phyloP scores from a whole-genome alignment of 805 yeast genomes.

The Saccharomycopsis amapae region DNA sequence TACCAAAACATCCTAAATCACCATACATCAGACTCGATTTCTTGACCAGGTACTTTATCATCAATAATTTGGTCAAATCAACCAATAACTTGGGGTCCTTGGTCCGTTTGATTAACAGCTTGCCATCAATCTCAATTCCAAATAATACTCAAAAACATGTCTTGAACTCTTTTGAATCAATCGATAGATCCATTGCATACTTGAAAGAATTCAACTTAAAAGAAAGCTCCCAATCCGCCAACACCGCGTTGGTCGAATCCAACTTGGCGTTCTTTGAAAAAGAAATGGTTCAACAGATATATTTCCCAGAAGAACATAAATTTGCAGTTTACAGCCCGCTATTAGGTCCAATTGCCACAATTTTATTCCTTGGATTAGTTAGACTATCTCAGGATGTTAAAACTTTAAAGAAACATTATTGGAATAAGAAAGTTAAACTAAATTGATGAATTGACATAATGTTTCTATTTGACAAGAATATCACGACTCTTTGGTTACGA shows the following conservation, averaged over 20 bases:
- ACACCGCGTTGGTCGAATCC: constrained; percentile 54
- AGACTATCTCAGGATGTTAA: constrained; percentile 36
- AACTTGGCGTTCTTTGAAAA: constrained; percentile 81
- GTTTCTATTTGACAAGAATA: too few species aligned
- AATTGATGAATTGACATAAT: too few species aligned
- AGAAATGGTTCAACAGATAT: constrained; percentile 91
- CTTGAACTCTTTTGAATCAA: constrained; percentile 38
- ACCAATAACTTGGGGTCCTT: constrained; percentile 69
- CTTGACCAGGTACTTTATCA: constrained; percentile 50
- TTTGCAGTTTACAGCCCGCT: constrained; percentile 90
- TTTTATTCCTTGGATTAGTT: constrained; percentile 45
- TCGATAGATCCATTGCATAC: constrained; percentile 33
- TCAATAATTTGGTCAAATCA: constrained; percentile 53
- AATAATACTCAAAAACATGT: constrained; percentile 57
- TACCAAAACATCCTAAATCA: constrained; percentile 51
- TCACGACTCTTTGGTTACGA: too few species aligned
- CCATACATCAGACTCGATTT: constrained; percentile 60
- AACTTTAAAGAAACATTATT: constrained; percentile 4
- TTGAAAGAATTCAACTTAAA: constrained; percentile 31
- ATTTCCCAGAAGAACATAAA: constrained; percentile 93
- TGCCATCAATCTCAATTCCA: constrained; percentile 82
- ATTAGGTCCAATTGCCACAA: constrained; percentile 76
- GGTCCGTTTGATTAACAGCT: constrained; percentile 55
- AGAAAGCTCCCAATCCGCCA: constrained; percentile 34
- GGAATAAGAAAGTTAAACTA: too few species aligned